A percentile compares a stretch with the other conserved stretches of the same genome.
phyloP scores from a whole-genome alignment of 2,329 filamentous ascomycete genomes.

The Penicillium thymicola region DNA sequence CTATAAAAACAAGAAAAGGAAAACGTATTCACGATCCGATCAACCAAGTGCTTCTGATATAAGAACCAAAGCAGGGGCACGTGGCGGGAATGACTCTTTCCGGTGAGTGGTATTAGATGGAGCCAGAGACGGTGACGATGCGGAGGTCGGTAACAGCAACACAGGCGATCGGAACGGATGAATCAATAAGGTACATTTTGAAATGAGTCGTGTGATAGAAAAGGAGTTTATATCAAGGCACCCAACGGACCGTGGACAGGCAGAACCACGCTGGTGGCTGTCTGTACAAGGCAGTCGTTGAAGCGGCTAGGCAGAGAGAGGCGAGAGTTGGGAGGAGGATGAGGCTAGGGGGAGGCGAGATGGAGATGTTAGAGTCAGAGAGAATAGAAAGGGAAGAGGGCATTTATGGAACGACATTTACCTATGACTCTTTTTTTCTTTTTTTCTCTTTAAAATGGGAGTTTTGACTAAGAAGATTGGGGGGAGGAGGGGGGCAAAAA shows the following conservation, averaged over 20 bases:
- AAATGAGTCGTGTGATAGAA: constrained; percentile 11
- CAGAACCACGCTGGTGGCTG: constrained; percentile 28
- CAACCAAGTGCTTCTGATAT: constrained; percentile 25
- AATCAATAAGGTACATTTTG: constrained; percentile 43
- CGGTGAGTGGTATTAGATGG: constrained; percentile 19
- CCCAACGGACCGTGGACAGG: constrained; percentile 33
- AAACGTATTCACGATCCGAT: constrained; percentile 21
- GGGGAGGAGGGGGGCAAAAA: constrained; percentile 14
- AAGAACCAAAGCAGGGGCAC: constrained; percentile 8
- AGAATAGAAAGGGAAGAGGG: constrained; percentile 3
- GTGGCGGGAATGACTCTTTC: constrained; percentile 18
- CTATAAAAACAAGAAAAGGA: constrained; percentile 11
- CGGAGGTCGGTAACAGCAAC: constrained; percentile 35
- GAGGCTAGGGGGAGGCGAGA: constrained; percentile 3
- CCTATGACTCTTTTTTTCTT: constrained; percentile 13
- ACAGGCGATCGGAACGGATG: constrained; percentile 38
- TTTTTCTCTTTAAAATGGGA: background rate
- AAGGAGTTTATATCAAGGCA: constrained; percentile 24
- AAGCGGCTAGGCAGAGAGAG: constrained; percentile 14
- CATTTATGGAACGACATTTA: constrained; percentile 4
- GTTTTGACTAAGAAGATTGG: constrained; percentile 9
- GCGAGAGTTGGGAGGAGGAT: background rate
- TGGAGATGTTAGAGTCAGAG: constrained; percentile 9
- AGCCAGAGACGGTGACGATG: constrained; percentile 24
- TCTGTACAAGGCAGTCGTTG: constrained; percentile 30